Evolutionary conservation across 2,329 filamentous ascomycete genomes (phyloP), one percentile per base, ranked within the genome.

Genomic region (Stachybotrys chartarum): DNA sequence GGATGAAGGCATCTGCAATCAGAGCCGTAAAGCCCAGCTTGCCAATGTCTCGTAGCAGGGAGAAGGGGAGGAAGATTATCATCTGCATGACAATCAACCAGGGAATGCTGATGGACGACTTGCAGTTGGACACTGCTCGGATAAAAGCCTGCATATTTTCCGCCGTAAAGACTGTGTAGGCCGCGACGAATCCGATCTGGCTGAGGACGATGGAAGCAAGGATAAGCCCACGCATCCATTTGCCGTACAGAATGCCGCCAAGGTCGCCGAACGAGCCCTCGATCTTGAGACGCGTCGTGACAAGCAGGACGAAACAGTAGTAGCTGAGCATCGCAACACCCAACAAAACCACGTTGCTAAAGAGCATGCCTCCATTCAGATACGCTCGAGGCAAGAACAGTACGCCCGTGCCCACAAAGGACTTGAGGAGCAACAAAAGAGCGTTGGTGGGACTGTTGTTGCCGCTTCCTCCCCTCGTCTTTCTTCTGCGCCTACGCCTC

Each of bases 211-310:
- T 95, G 6, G 94, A 97, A 30, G 81, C 79, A 58, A 99, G 83
- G 67, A 99, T 97, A 64, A 95, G 75, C 57, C 82, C 86, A 58
- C 92, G 84, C 87, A 99, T 89, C 81, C 88, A 92, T 61, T 86
- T 88, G 59, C 94, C 94, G 69, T 94, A 99, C 16, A 99, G 80
- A 50, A 90, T 85, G 51, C 90, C 91, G 54, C 95, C 94, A 74
- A 99, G 96, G 66, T 97, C 94, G 71, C 94, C 94, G 73, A 97
- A 99, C 1, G 94, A 97, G n/a, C 90, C 91, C 51, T 92, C 87
- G 31, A 97, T 83, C 67, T 84, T 88, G 51, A 96, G 77, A 39
- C 94, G 87, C 2, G 91, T 94, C 57, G 87, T 87, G 59, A 97
- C 91, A 35, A 99, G 82, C 14, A 99, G 80, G 47, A 99, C 91